Conservation (phyloP, 768 basidiomycete genomes). For the Gymnopilus dilepis region DNA sequence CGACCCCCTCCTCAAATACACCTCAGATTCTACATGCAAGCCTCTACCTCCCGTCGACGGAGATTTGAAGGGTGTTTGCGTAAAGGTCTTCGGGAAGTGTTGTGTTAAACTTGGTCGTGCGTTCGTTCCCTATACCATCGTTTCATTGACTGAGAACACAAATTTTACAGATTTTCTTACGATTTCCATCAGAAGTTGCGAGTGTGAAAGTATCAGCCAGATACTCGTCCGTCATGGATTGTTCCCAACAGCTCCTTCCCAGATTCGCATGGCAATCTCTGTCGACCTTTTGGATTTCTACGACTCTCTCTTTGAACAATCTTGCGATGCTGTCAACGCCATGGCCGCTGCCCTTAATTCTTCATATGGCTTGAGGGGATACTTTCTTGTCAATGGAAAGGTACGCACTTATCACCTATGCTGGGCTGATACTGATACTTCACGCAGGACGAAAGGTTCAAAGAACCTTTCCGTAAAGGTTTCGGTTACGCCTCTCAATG, state of each 20-base stretch:
- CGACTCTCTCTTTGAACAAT: conserved; percentile 37
- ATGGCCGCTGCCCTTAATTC: conserved; percentile 31
- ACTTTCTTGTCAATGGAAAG: conserved; percentile 12
- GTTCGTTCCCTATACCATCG: background rate
- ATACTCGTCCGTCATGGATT: conserved; percentile 35
- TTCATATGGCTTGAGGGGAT: conserved; percentile 35
- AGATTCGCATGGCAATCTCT: conserved; percentile 30
- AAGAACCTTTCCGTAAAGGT: background rate
- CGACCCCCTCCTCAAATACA: conserved; percentile 6
- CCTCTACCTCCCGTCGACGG: background rate
- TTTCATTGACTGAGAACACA: background rate
- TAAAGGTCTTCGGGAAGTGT: background rate
- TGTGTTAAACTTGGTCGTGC: conserved; percentile 20
- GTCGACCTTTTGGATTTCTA: conserved; percentile 40
- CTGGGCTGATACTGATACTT: background rate
- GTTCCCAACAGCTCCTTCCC: conserved; percentile 36
- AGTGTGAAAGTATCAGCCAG: conserved; percentile 26
- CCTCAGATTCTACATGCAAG: conserved; percentile 1
- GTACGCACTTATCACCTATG: conserved; percentile 15
- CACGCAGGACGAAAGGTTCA: background rate
- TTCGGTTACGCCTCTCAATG: conserved; percentile 1
- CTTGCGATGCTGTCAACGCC: conserved; percentile 41
- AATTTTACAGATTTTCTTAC: conserved; percentile 12
- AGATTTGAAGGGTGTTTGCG: background rate
- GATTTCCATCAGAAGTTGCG: conserved; percentile 20